phyloP scores from a whole-genome alignment of 495 filamentous ascomycete genomes.

The Aspergillus sclerotiicarbonarius region DNA sequence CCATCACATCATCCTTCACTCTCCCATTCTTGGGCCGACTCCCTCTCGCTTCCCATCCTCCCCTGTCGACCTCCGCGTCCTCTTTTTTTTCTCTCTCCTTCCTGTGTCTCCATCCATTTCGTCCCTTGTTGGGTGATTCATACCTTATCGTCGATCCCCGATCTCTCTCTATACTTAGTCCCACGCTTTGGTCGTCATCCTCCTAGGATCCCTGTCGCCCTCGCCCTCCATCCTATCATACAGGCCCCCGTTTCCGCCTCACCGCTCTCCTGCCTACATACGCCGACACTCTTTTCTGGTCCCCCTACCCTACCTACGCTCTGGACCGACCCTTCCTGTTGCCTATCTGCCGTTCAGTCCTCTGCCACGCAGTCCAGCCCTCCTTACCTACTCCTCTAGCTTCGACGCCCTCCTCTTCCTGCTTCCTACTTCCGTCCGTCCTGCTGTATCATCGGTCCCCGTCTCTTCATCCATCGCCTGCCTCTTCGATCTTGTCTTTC shows the following conservation, averaged over 20 bases:
- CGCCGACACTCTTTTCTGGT: conserved; percentile 1
- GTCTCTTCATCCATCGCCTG: conserved; percentile 11
- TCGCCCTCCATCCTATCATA: conserved; percentile 13
- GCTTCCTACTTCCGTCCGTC: conserved; percentile 9
- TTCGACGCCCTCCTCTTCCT: conserved; percentile 4
- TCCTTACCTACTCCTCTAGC: not conserved
- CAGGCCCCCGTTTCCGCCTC: conserved; percentile 21
- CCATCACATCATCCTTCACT: conserved; percentile 37
- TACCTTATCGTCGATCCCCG: conserved; percentile 5
- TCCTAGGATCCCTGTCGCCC: conserved; percentile 5
- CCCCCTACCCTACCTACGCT: not conserved
- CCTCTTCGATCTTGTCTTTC: conserved; percentile 11
- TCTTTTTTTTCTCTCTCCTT: conserved; percentile 18
- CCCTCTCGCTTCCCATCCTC: conserved; percentile 15
- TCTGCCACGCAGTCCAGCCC: conserved; percentile 4
- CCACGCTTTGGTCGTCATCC: conserved; percentile 10
- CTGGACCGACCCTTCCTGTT: not conserved
- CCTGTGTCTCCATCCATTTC: conserved; percentile 6
- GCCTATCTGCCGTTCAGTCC: not conserved
- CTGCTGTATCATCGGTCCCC: conserved; percentile 1
- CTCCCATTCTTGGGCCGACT: conserved; percentile 18
- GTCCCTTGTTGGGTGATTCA: conserved; percentile 13
- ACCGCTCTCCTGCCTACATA: conserved; percentile 29
- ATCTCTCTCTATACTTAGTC: conserved; percentile 3
- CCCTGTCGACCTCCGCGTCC: conserved; percentile 12